Evolutionary conservation across 371 early-diverging fungal genomes (phyloP).

Genomic region (Mortierella sp.): DNA sequence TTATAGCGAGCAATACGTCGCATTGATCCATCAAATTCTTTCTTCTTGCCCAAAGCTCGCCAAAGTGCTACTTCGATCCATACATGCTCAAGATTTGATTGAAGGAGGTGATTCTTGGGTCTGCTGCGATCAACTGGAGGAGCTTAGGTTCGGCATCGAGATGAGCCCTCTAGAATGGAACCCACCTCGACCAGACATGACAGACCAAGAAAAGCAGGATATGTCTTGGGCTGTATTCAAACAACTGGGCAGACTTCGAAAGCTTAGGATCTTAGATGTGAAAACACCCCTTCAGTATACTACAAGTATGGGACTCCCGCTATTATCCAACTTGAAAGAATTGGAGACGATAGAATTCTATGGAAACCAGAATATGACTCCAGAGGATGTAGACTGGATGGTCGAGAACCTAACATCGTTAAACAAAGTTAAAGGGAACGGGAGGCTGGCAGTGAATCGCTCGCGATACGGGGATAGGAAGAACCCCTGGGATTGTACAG

Average conservation of each 20-base stretch:
- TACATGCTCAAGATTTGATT: background rate
- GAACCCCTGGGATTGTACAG: background rate
- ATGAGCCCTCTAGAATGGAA: background rate
- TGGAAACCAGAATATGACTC: background rate
- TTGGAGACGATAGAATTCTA: background rate
- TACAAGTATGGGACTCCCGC: background rate
- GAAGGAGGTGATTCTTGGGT: background rate
- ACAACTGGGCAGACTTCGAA: background rate
- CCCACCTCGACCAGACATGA: background rate
- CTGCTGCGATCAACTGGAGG: constrained; percentile 3
- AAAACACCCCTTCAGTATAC: background rate
- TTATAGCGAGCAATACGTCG: background rate
- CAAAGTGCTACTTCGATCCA: background rate
- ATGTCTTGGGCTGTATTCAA: background rate
- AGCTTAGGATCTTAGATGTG: constrained; percentile 1
- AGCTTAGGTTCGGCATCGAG: background rate
- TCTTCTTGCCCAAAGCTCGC: constrained; percentile 1
- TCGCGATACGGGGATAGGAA: background rate
- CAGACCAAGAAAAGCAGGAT: constrained; percentile 1
- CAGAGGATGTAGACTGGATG: background rate
- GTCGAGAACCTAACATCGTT: background rate
- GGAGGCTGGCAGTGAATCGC: background rate
- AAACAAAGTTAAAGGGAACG: background rate
- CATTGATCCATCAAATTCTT: background rate
- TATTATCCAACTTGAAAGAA: background rate